phyloP scores from a whole-genome alignment of 768 basidiomycete species.

The Boletellus emodensis region DNA sequence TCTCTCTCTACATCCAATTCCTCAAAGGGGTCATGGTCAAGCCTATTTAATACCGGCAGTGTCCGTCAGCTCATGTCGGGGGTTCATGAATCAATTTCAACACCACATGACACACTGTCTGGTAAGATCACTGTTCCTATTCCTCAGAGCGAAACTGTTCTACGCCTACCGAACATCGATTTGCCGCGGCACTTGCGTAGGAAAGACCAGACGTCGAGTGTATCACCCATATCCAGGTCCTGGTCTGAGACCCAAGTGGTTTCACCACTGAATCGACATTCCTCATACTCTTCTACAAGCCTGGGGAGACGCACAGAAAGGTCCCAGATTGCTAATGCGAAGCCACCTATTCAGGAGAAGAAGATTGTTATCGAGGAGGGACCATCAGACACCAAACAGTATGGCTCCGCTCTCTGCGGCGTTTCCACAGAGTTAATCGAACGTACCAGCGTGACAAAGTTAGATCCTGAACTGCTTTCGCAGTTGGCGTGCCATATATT shows the following conservation, averaged over 20 bases:
- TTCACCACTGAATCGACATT: conserved; percentile 21
- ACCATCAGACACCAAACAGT: conserved; percentile 13
- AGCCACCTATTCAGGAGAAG: conserved; percentile 32
- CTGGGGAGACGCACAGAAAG: conserved; percentile 38
- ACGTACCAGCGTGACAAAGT: conserved; percentile 4
- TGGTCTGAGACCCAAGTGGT: conserved; percentile 50
- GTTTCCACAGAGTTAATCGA: neutral
- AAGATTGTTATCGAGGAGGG: conserved; percentile 34
- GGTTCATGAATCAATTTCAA: conserved; percentile 47
- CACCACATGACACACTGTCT: conserved; percentile 31
- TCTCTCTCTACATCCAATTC: conserved; percentile 53
- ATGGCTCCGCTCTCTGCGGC: neutral
- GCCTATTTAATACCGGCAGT: conserved; percentile 62
- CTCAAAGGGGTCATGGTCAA: conserved; percentile 80
- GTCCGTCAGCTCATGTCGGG: conserved; percentile 68
- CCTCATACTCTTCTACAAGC: conserved; percentile 43
- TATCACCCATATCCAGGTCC: conserved; percentile 43
- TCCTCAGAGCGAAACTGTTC: conserved; percentile 17
- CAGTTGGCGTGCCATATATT: conserved; percentile 54
- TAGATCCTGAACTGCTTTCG: conserved; percentile 32
- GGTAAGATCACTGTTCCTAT: conserved; percentile 24
- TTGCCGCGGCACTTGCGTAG: conserved; percentile 28
- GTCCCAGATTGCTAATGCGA: conserved; percentile 37
- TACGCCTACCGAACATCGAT: conserved; percentile 24
- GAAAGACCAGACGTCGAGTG: conserved; percentile 26